These are phyloP conservation scores for Colletotrichum lindemuthianum DNA, from an alignment of 2,329 filamentous ascomycete species.

Conservation along the genomic window DNA sequence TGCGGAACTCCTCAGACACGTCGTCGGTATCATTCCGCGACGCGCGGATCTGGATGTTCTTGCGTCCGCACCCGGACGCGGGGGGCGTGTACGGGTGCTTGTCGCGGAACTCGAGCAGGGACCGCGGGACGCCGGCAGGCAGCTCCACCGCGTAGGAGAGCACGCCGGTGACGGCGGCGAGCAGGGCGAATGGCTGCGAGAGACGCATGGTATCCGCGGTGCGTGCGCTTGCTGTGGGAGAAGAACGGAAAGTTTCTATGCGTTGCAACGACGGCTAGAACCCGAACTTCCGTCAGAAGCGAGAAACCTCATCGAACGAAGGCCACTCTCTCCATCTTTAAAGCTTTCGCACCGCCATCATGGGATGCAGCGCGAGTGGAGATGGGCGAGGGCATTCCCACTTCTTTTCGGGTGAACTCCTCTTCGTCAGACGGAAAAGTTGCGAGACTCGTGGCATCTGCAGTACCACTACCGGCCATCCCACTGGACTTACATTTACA, in stretches of 20 bases:
- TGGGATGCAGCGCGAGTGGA: slow-evolving; percentile 13
- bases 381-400: slow-evolving; percentile 27
- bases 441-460: slow-evolving; percentile 6
- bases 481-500: background rate
- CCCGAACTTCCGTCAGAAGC: background rate
- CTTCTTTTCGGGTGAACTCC: slow-evolving; percentile 27
- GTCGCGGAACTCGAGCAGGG: slow-evolving; percentile 33
- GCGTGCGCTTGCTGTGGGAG: no score
- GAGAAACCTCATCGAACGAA: background rate
- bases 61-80: slow-evolving; percentile 27
- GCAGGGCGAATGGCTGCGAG: slow-evolving; percentile 10
- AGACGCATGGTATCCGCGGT: slow-evolving; percentile 15
- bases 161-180: slow-evolving; percentile 20
- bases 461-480: background rate
- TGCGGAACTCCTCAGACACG: slow-evolving; percentile 64
- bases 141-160: slow-evolving; percentile 28
- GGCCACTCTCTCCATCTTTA: slow-evolving; percentile 12
- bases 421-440: slow-evolving; percentile 27
- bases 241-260: slow-evolving; percentile 2
- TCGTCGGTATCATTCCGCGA: slow-evolving; percentile 66
- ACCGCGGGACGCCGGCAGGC: slow-evolving; percentile 33
- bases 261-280: slow-evolving; percentile 20
- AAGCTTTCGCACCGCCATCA: slow-evolving; percentile 3
- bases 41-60: slow-evolving; percentile 30
- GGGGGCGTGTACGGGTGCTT: slow-evolving; percentile 32